A percentile compares a stretch with the other conserved stretches of the same genome.
These are phyloP conservation scores for Pythium chondricola DNA, from an alignment of 352 stramenopile species.

Conservation along the genomic window DNA sequence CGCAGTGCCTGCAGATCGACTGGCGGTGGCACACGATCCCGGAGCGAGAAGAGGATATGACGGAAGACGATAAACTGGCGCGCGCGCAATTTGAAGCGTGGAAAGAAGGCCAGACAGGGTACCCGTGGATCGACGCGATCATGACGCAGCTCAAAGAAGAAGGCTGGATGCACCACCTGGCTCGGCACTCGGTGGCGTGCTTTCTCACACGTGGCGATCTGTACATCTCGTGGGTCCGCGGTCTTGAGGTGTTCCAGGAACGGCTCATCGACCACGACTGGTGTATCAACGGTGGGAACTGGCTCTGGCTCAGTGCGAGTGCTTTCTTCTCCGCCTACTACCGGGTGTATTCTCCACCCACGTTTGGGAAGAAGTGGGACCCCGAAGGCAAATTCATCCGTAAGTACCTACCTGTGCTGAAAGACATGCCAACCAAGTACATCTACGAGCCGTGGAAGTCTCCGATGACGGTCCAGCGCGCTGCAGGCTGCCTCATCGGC, in stretches of 20 bases:
- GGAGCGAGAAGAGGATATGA: conserved; percentile 45
- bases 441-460: conserved; percentile 98
- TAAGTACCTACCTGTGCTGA: conserved; percentile 90
- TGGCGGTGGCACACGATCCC: conserved; percentile 87
- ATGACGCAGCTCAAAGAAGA: conserved; percentile 92
- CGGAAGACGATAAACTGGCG: conserved; percentile 80
- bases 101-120: conserved; percentile 94
- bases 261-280: conserved; percentile 96
- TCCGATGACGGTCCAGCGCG: conserved; percentile 81
- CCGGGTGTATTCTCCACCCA: conserved; percentile 92
- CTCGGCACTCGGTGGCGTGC: conserved; percentile 94
- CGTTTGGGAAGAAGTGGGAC: conserved; percentile 96
- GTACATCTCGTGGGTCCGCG: conserved; percentile 93
- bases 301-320: conserved; percentile 94
- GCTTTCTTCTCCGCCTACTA: conserved; percentile 98
- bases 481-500: conserved; percentile 82
- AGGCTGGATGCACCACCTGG: conserved; percentile 88
- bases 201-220: conserved; percentile 98
- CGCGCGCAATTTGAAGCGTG: conserved; percentile 87
- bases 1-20: conserved; percentile 83
- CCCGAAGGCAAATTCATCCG: conserved; percentile 87
- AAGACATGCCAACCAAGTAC: conserved; percentile 92
- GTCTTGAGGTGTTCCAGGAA: conserved; percentile 89
- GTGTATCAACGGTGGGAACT: conserved; percentile 97
- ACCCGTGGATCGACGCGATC: conserved; percentile 97